Evolutionary conservation across 176 grass and related monocot species (phyloP).

Genomic region (Oryza officinalis): DNA sequence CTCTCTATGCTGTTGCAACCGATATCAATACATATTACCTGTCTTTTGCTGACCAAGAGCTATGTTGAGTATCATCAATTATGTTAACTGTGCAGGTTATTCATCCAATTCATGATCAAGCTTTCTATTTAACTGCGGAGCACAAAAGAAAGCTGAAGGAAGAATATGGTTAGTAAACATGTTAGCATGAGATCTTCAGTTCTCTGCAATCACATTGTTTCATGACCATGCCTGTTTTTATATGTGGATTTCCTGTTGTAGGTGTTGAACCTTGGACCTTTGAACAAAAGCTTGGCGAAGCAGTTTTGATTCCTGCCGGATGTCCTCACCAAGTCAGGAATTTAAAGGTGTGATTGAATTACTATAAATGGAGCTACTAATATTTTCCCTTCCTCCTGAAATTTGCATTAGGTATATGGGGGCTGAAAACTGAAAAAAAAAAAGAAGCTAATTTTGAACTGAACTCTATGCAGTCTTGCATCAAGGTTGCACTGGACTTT

Average conservation of each 20-base stretch:
- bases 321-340: conserved; percentile 92
- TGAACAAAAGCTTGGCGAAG: conserved; percentile 85
- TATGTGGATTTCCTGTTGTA: conserved; percentile 33
- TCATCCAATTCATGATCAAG: conserved; percentile 77
- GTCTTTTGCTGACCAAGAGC: conserved; percentile 1
- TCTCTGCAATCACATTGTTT: background rate
- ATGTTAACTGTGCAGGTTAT: conserved; percentile 45
- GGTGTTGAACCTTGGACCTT: conserved; percentile 92
- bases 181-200: background rate
- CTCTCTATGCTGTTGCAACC: conserved; percentile 1
- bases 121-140: conserved; percentile 70
- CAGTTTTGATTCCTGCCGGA: conserved; percentile 80
- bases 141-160: conserved; percentile 84
- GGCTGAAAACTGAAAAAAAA: background rate
- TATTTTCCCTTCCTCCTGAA: background rate
- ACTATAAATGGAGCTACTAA: background rate
- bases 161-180: conserved; percentile 64
- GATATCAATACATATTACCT: background rate
- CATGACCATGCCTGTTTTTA: background rate
- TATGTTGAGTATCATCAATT: background rate
- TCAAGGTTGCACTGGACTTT: conserved; percentile 81
- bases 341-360: conserved; percentile 60
- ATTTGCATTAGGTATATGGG: background rate
- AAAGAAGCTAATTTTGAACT: background rate
- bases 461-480: conserved; percentile 74